phyloP scores from a whole-genome alignment of 2,329 filamentous ascomycete species.

The Alternaria longipes region DNA sequence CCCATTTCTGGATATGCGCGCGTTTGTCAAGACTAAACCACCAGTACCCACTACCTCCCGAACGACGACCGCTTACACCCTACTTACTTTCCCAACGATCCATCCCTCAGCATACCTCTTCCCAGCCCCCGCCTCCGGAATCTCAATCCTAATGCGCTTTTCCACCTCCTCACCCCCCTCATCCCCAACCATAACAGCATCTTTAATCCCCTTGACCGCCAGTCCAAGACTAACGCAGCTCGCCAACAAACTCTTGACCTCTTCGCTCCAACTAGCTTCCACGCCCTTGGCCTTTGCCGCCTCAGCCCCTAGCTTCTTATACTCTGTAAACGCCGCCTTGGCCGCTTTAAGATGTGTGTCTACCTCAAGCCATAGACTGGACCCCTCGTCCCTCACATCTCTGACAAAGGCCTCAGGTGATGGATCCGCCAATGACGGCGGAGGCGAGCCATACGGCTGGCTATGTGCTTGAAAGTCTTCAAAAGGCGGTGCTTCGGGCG shows the following conservation, averaged over 20 bases:
- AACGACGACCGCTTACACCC: conserved; percentile 8
- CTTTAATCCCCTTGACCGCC: conserved; percentile 37
- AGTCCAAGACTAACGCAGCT: conserved; percentile 48
- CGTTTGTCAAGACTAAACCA: too few relatives aligned
- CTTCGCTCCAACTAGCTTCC: conserved; percentile 50
- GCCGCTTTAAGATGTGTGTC: conserved; percentile 45
- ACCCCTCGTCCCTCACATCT: conserved; percentile 17
- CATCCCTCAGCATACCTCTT: conserved; percentile 58
- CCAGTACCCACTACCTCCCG: too few relatives aligned
- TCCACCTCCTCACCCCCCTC: neutral
- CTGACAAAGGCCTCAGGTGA: conserved; percentile 18
- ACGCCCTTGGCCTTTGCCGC: conserved; percentile 50
- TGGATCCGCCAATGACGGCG: conserved; percentile 3
- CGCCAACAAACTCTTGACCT: conserved; percentile 39
- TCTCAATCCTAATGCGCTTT: conserved; percentile 44
- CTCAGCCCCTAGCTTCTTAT: conserved; percentile 50
- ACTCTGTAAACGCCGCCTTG: conserved; percentile 44
- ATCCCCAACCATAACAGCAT: neutral
- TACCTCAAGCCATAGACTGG: conserved; percentile 36
- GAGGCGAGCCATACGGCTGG: conserved; percentile 40
- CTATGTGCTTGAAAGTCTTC: conserved; percentile 63
- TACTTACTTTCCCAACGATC: conserved; percentile 55
- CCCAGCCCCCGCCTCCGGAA: conserved; percentile 48
- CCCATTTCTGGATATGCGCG: conserved; percentile 93
- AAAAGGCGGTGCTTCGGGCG: conserved; percentile 73